Percentiles rank a stretch among this genome's conserved stretches.
Conservation (phyloP, 2,329 filamentous ascomycete species). For the Arthrobotrys sphaeroides region DNA sequence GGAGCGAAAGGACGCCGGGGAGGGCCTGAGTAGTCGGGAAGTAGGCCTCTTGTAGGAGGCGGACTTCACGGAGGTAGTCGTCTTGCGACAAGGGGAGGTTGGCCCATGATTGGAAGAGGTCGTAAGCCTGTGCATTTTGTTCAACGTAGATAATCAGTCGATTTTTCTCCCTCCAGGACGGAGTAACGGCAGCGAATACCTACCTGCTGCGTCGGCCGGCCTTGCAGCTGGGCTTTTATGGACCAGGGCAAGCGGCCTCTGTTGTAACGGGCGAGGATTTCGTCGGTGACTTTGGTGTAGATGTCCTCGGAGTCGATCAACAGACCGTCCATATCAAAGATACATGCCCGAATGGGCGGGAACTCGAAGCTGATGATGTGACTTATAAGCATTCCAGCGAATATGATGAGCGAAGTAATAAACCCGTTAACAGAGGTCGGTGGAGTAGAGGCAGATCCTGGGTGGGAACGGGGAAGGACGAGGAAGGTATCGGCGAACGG, state of each 20-base stretch:
- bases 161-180: background rate
- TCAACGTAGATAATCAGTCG: slow-evolving; percentile 7
- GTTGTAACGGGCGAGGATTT: slow-evolving; percentile 78
- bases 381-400: slow-evolving; percentile 36
- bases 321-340: slow-evolving; percentile 99
- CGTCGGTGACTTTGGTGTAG: slow-evolving; percentile 85
- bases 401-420: no score
- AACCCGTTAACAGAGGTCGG: background rate
- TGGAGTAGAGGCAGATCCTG: background rate
- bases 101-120: slow-evolving; percentile 82
- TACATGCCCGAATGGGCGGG: slow-evolving; percentile 83
- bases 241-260: slow-evolving; percentile 84
- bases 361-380: slow-evolving; percentile 62
- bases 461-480: background rate
- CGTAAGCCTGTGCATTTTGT: slow-evolving; percentile 63
- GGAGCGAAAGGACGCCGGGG: slow-evolving; percentile 77
- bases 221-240: slow-evolving; percentile 87
- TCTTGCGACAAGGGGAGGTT: slow-evolving; percentile 78
- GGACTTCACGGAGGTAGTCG: slow-evolving; percentile 71
- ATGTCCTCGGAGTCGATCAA: slow-evolving; percentile 91
- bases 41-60: slow-evolving; percentile 72
- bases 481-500: background rate
- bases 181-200: background rate
- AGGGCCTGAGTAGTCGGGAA: slow-evolving; percentile 81
- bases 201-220: slow-evolving; percentile 68